A percentile compares a stretch with the other conserved stretches of the same genome.
Conservation (phyloP, 2,329 filamentous ascomycete genomes). For the Verticillium albo-atrum region DNA sequence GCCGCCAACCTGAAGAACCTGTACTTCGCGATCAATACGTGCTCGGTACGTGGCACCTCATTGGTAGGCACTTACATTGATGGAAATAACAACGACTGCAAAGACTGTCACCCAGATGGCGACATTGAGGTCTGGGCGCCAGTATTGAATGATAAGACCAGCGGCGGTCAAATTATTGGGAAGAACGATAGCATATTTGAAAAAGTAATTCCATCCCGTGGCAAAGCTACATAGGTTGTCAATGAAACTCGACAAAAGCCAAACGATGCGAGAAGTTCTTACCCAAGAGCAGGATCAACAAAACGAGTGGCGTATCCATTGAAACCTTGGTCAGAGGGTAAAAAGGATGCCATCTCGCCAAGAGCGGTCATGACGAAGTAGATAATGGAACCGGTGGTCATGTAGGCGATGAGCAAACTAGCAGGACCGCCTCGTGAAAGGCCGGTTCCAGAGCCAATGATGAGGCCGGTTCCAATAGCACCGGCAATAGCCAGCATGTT, state of each 20-base stretch:
- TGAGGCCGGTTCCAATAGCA: conserved; percentile 35
- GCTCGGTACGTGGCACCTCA: no score
- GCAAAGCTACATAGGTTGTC: conserved; percentile 23
- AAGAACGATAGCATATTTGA: conserved; percentile 35
- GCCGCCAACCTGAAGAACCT: conserved; percentile 31
- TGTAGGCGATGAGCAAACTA: conserved; percentile 32
- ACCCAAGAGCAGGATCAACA: conserved; percentile 25
- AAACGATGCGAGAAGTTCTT: background rate
- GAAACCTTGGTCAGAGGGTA: conserved; percentile 23
- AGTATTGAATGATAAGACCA: conserved; percentile 31
- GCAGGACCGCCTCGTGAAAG: conserved; percentile 42
- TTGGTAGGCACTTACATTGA: conserved; percentile 20
- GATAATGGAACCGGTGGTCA: conserved; percentile 42
- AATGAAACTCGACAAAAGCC: background rate
- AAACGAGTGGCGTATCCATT: conserved; percentile 22
- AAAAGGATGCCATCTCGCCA: conserved; percentile 25
- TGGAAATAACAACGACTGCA: conserved; percentile 23
- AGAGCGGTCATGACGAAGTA: conserved; percentile 48
- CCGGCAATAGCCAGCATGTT: conserved; percentile 34
- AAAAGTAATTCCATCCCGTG: conserved; percentile 43
- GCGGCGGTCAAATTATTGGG: conserved; percentile 34
- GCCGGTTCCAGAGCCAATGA: conserved; percentile 46
- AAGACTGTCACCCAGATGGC: conserved; percentile 24
- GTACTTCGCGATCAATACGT: background rate
- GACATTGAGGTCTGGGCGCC: conserved; percentile 31